Conservation (phyloP, 148 eudicot genomes). For the Pharnaceum exiguum region DNA sequence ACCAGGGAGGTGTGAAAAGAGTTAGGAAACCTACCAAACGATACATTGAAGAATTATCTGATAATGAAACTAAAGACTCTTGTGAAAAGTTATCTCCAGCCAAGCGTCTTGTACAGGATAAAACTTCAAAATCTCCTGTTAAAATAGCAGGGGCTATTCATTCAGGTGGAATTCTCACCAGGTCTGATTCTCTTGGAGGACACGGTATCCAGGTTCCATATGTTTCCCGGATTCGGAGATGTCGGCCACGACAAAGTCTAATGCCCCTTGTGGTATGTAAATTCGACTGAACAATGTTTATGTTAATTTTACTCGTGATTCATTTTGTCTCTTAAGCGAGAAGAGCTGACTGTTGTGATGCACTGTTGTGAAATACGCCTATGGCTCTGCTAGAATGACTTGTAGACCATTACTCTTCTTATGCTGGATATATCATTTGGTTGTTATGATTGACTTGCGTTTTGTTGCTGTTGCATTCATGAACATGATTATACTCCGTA, state of each 20-base stretch:
- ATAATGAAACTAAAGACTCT: constrained; percentile 46
- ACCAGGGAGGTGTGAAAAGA: constrained; percentile 65
- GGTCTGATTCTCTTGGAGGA: constrained; percentile 91
- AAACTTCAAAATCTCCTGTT: constrained; percentile 23
- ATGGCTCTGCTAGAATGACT: too few species aligned
- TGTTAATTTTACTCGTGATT: too few species aligned
- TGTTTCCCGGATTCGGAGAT: constrained; percentile 79
- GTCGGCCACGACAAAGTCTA: constrained; percentile 84
- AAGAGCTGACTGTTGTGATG: too few species aligned
- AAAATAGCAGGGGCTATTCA: constrained; percentile 32
- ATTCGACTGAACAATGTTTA: neutral
- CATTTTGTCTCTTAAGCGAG: too few species aligned
- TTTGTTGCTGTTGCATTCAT: too few species aligned
- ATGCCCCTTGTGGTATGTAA: constrained; percentile 55
- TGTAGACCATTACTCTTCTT: too few species aligned
- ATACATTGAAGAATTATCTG: constrained; percentile 87
- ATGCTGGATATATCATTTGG: too few species aligned
- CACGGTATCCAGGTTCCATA: constrained; percentile 83
- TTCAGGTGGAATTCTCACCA: constrained; percentile 43
- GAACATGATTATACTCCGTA: too few species aligned
- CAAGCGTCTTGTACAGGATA: constrained; percentile 30
- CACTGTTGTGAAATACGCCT: too few species aligned
- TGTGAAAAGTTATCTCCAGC: constrained; percentile 42
- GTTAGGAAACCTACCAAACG: constrained; percentile 87
- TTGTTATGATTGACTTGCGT: too few species aligned